Evolutionary conservation across 2,329 filamentous ascomycete species (phyloP).

Genomic region (Cordyceps sp.): DNA sequence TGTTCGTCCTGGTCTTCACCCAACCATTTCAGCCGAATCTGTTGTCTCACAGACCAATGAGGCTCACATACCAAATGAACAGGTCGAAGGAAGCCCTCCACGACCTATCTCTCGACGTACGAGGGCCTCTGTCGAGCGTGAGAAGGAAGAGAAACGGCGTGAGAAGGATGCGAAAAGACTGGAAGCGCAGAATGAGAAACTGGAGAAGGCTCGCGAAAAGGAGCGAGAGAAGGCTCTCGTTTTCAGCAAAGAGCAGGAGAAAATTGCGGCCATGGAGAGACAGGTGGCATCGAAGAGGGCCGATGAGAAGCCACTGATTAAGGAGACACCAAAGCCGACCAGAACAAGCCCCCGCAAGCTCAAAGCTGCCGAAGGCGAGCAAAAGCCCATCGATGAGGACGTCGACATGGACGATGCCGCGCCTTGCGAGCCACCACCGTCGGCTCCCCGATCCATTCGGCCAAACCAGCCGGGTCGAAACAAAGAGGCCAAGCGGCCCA

Average conservation of each 20-base stretch:
- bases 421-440: conserved; percentile 40
- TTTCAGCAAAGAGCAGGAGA: conserved; percentile 41
- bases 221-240: conserved; percentile 51
- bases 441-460: conserved; percentile 34
- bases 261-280: conserved; percentile 33
- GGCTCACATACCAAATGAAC: conserved; percentile 6
- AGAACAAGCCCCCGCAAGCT: conserved; percentile 36
- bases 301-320: conserved; percentile 23
- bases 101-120: conserved; percentile 30
- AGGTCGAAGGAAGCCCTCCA: conserved; percentile 20
- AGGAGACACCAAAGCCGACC: conserved; percentile 25
- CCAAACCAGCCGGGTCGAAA: conserved; percentile 29
- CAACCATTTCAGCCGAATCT: conserved; percentile 30
- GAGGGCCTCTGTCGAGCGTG: conserved; percentile 41
- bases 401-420: conserved; percentile 40
- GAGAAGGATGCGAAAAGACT: conserved; percentile 48
- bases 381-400: conserved; percentile 22
- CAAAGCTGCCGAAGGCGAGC: conserved; percentile 14
- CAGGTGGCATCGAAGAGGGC: conserved; percentile 35
- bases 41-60: conserved; percentile 14
- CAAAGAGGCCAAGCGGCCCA: conserved; percentile 39
- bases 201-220: conserved; percentile 53
- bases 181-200: conserved; percentile 42
- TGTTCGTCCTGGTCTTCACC: conserved; percentile 25
- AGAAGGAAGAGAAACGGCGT: conserved; percentile 47